These are phyloP conservation scores for Trametes cingulata DNA, from an alignment of 768 basidiomycete species.

Conservation along the genomic window DNA sequence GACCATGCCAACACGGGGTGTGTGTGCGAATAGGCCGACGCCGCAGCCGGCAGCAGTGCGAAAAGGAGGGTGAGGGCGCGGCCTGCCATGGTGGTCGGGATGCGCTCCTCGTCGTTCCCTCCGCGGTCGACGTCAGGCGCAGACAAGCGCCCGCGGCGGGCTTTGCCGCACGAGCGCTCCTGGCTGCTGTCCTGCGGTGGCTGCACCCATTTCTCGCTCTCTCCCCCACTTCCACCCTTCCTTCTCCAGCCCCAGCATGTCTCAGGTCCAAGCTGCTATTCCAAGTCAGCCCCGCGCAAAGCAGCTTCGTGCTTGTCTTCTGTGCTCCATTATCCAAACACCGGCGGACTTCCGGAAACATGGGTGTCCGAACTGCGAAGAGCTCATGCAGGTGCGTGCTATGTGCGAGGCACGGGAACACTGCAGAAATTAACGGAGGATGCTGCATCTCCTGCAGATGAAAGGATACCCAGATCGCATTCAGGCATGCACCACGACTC, in stretches of 20 bases:
- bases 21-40: conserved; percentile 61
- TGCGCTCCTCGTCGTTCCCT: conserved; percentile 2
- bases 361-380: conserved; percentile 98
- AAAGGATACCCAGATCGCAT: conserved; percentile 85
- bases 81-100: conserved; percentile 21
- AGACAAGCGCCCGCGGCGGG: conserved; percentile 2
- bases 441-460: conserved; percentile 54
- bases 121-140: background rate
- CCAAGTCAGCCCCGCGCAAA: conserved; percentile 66
- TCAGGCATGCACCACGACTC: conserved; percentile 81
- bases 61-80: conserved; percentile 36
- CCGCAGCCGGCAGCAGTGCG: conserved; percentile 45
- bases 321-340: conserved; percentile 89
- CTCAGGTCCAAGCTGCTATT: conserved; percentile 40
- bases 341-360: conserved; percentile 79
- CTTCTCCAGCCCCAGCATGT: conserved; percentile 18
- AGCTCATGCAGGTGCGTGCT: conserved; percentile 78
- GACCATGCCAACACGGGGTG: conserved; percentile 73
- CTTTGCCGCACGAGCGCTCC: conserved; percentile 5
- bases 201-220: background rate
- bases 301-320: conserved; percentile 84
- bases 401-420: background rate
- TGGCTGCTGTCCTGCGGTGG: background rate
- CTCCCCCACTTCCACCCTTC: background rate
- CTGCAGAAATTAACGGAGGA: background rate